A percentile compares a stretch with the other conserved stretches of the same genome.
These are phyloP conservation scores for Pseudogymnoascus sp. DNA, from an alignment of 2,329 filamentous ascomycete species.

Conservation along the genomic window DNA sequence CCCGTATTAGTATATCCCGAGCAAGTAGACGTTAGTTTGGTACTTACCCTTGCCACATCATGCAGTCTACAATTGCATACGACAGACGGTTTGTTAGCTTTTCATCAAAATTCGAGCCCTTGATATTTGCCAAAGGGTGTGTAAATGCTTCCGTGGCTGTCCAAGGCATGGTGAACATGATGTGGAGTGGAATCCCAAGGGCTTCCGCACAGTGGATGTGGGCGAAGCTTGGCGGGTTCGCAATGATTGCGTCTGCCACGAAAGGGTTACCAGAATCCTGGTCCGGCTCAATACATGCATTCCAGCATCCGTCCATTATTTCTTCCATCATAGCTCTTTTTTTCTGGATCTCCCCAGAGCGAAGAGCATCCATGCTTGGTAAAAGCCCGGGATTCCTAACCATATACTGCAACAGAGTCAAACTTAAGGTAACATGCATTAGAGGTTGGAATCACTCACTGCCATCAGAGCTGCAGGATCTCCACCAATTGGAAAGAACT, in stretches of 20 bases:
- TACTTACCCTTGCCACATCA: constrained; percentile 41
- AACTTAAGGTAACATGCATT: not conserved
- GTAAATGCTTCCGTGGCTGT: constrained; percentile 37
- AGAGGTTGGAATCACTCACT: constrained; percentile 33
- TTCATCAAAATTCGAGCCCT: constrained; percentile 28
- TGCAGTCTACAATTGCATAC: constrained; percentile 39
- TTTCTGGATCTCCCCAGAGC: constrained; percentile 61
- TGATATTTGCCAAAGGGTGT: constrained; percentile 42
- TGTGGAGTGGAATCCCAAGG: constrained; percentile 51
- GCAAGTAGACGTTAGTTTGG: not conserved
- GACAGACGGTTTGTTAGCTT: constrained; percentile 36
- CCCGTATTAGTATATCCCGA: not conserved
- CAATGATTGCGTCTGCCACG: constrained; percentile 25
- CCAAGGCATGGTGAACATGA: constrained; percentile 63
- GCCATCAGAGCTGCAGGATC: constrained; percentile 38
- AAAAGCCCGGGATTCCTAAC: constrained; percentile 79
- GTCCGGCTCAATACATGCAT: constrained; percentile 63
- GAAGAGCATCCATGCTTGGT: constrained; percentile 65
- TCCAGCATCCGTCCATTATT: constrained; percentile 76
- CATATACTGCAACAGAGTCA: constrained; percentile 54
- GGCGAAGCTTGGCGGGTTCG: constrained; percentile 30
- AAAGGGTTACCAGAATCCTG: constrained; percentile 16
- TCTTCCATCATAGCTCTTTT: constrained; percentile 63
- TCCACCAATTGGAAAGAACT: constrained; percentile 52
- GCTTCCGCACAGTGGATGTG: constrained; percentile 52